Percentiles rank a stretch among this genome's conserved stretches.
Evolutionary conservation across 225 moss, liverwort and hornwort genomes (phyloP).

Genomic region (Anthoceros angustus): DNA sequence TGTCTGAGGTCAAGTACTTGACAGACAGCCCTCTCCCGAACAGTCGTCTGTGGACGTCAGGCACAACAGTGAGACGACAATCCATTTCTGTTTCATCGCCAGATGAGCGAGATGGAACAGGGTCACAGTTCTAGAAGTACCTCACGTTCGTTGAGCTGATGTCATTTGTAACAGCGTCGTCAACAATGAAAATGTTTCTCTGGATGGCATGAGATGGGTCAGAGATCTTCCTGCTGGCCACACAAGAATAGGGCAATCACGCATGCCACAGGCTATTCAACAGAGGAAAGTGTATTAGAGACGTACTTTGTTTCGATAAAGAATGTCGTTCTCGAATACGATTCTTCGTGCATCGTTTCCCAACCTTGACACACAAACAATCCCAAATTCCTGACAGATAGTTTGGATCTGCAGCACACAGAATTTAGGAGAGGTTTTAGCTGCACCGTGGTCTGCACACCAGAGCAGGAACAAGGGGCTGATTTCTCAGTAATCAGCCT

Average conservation of each 20-base stretch:
- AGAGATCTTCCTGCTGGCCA: neutral
- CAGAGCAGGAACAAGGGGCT: neutral
- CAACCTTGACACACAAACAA: constrained; percentile 62
- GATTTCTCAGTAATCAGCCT: neutral
- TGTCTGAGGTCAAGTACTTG: constrained; percentile 67
- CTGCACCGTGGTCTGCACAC: neutral
- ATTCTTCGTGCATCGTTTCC: constrained; percentile 62
- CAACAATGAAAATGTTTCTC: constrained; percentile 62
- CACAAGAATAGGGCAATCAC: neutral
- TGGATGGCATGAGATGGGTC: constrained; percentile 15
- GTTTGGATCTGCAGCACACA: constrained; percentile 41
- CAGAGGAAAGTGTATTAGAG: neutral
- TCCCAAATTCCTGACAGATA: constrained; percentile 67
- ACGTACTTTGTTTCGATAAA: constrained; percentile 57
- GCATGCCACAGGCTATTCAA: neutral
- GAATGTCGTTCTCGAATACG: constrained; percentile 65
- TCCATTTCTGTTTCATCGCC: too few relatives aligned
- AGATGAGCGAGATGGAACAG: too few relatives aligned
- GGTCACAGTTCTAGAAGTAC: constrained; percentile 12
- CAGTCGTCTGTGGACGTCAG: constrained; percentile 34
- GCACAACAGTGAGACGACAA: too few relatives aligned
- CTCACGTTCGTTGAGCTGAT: constrained; percentile 74
- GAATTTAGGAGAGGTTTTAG: neutral
- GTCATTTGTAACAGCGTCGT: constrained; percentile 59
- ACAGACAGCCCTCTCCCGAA: constrained; percentile 71